These are phyloP conservation scores for Dalbergia oliveri DNA, from an alignment of 306 rosid species.

Conservation along the genomic window DNA sequence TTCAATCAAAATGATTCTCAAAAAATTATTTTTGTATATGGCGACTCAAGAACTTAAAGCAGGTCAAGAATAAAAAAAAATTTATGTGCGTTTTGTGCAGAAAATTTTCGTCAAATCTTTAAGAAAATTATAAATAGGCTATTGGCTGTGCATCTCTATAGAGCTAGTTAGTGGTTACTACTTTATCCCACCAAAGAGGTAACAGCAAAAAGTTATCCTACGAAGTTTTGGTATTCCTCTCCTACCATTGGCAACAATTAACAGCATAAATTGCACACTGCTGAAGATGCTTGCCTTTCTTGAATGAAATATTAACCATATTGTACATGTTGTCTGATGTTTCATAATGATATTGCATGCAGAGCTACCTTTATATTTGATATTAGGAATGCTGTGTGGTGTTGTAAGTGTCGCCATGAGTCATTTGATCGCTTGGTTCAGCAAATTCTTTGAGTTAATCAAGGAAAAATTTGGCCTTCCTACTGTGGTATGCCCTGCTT, in stretches of 20 bases:
- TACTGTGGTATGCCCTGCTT: conserved; percentile 88
- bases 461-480: conserved; percentile 92
- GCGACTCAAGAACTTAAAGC: background rate
- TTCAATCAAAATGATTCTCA: conserved; percentile 7
- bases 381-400: conserved; percentile 99
- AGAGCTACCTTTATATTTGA: conserved; percentile 95
- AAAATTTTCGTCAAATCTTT: background rate
- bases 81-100: conserved; percentile 3
- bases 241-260: background rate
- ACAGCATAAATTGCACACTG: conserved; percentile 1
- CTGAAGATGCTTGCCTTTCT: background rate
- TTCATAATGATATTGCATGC: conserved; percentile 57
- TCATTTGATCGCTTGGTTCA: conserved; percentile 91
- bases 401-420: conserved; percentile 89
- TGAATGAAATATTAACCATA: background rate
- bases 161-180: background rate
- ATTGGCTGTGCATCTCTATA: background rate
- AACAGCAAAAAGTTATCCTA: background rate
- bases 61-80: background rate
- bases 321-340: conserved; percentile 42
- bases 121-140: background rate
- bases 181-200: conserved; percentile 21
- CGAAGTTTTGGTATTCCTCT: background rate
- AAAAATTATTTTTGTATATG: conserved; percentile 13
- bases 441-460: conserved; percentile 68